phyloP scores from a whole-genome alignment of 768 basidiomycete genomes.

The Russula lepida region DNA sequence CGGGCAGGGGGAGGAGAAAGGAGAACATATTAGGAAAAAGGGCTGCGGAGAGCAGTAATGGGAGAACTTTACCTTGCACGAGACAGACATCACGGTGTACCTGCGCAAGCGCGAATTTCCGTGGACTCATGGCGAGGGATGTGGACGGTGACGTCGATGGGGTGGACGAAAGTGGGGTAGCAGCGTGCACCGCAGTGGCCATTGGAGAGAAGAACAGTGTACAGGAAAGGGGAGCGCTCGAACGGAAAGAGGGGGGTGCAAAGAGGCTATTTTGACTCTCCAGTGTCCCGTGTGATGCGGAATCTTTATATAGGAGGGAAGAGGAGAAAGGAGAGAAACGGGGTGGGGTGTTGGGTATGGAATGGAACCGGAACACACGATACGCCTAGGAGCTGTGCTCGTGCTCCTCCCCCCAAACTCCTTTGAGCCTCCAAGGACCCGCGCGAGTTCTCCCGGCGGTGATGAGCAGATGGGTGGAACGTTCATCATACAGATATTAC shows the following conservation, averaged over 20 bases:
- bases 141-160: slow-evolving; percentile 1
- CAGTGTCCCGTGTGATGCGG: background rate
- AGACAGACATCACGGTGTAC: slow-evolving; percentile 22
- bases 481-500: background rate
- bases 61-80: slow-evolving; percentile 17
- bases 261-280: background rate
- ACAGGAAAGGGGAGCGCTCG: background rate
- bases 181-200: slow-evolving; percentile 11
- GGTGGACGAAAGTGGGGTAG: background rate
- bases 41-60: background rate
- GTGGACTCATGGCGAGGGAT: background rate
- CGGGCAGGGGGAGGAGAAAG: background rate
- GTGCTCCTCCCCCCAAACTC: background rate
- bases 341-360: background rate
- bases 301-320: background rate
- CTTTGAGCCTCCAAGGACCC: background rate
- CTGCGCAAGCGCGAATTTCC: slow-evolving; percentile 22
- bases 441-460: background rate
- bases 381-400: background rate
- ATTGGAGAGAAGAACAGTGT: background rate
- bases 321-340: background rate
- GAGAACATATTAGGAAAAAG: background rate
- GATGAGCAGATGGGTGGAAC: too few species aligned
- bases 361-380: background rate
- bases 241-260: background rate